Conservation (phyloP, 2,329 filamentous ascomycete species). For the Hypoxylon sp. region DNA sequence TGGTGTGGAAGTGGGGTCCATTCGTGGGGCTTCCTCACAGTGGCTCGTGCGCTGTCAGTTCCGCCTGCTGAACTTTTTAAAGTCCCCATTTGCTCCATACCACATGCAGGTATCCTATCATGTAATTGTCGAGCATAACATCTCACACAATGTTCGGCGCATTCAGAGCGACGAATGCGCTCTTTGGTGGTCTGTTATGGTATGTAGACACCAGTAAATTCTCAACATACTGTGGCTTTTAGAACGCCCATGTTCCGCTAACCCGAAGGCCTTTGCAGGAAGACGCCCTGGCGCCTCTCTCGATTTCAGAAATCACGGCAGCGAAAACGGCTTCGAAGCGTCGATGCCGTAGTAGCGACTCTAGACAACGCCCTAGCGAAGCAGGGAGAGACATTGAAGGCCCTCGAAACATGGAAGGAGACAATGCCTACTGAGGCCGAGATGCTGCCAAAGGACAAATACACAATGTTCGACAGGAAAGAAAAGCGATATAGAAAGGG, state of each 20-base stretch:
- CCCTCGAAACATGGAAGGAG: constrained; percentile 90
- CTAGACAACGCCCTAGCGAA: constrained; percentile 83
- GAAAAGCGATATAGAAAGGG: constrained; percentile 96
- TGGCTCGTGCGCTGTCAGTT: constrained; percentile 39
- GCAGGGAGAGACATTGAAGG: constrained; percentile 79
- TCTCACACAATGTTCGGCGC: constrained; percentile 80
- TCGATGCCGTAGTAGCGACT: constrained; percentile 89
- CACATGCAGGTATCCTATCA: background rate
- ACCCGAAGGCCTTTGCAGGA: constrained; percentile 67
- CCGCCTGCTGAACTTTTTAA: constrained; percentile 39
- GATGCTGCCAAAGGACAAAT: constrained; percentile 97
- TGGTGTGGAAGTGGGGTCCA: constrained; percentile 5
- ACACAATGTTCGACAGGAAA: constrained; percentile 97
- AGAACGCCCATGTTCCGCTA: constrained; percentile 20
- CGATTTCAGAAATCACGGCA: constrained; percentile 91
- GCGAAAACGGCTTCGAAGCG: constrained; percentile 83
- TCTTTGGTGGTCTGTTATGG: constrained; percentile 88
- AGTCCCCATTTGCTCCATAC: constrained; percentile 23
- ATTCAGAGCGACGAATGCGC: constrained; percentile 82
- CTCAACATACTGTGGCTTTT: background rate
- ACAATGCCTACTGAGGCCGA: constrained; percentile 97
- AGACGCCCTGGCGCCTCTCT: constrained; percentile 97
- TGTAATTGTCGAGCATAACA: constrained; percentile 30
- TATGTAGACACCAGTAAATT: constrained; percentile 57
- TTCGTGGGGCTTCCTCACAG: constrained; percentile 5